phyloP scores from a whole-genome alignment of 2,329 filamentous ascomycete species.

The Fusarium subglutinans region DNA sequence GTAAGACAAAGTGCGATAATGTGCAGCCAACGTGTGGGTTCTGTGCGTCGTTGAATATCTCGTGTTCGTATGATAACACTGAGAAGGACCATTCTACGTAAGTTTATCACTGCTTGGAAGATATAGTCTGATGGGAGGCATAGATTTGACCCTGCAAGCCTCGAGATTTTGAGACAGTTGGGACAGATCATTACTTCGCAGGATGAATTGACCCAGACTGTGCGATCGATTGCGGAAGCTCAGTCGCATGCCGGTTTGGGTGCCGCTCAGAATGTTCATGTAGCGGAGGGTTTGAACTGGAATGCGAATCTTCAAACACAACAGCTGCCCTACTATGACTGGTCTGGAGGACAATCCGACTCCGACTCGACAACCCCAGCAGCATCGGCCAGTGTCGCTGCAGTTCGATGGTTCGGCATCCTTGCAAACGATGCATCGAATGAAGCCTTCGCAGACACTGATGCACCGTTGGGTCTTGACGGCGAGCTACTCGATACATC shows the following conservation, averaged over 20 bases:
- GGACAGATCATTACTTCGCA: constrained; percentile 35
- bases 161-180: constrained; percentile 46
- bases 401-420: constrained; percentile 41
- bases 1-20: constrained; percentile 53
- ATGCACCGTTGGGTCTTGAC: neutral
- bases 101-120: neutral
- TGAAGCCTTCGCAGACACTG: neutral
- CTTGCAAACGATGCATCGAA: constrained; percentile 29
- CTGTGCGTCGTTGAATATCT: constrained; percentile 45
- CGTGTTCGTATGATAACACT: constrained; percentile 46
- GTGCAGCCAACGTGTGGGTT: constrained; percentile 49
- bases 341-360: constrained; percentile 12
- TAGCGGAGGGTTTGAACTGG: neutral
- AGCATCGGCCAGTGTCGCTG: constrained; percentile 36
- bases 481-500: constrained; percentile 15
- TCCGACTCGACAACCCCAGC: constrained; percentile 36
- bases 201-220: constrained; percentile 25
- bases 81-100: constrained; percentile 43
- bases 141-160: constrained; percentile 50
- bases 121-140: neutral
- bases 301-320: neutral
- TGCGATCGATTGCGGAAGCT: constrained; percentile 22
- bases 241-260: neutral
- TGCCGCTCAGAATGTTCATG: neutral
- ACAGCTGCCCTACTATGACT: constrained; percentile 1